These are phyloP conservation scores for Geoglossum cookeanum DNA, from an alignment of 2,329 filamentous ascomycete genomes.

Conservation along the genomic window DNA sequence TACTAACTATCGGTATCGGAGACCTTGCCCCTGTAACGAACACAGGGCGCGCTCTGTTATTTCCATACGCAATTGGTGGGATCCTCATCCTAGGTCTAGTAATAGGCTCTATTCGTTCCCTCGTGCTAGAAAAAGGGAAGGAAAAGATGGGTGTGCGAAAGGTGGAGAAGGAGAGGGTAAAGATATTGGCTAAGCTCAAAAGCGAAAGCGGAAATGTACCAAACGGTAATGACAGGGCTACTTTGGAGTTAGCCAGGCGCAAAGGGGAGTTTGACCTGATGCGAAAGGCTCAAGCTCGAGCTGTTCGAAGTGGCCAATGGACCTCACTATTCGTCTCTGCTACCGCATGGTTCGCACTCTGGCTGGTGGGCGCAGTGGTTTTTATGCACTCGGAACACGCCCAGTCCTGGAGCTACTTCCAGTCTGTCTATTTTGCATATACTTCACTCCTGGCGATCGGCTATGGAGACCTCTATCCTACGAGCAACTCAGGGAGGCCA, in stretches of 20 bases:
- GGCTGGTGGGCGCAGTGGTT: slow-evolving; percentile 30
- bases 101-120: slow-evolving; percentile 30
- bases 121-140: slow-evolving; percentile 31
- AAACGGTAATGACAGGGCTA: slow-evolving; percentile 13
- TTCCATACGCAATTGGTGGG: slow-evolving; percentile 35
- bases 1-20: slow-evolving; percentile 36
- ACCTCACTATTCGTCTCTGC: slow-evolving; percentile 22
- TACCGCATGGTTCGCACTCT: slow-evolving; percentile 20
- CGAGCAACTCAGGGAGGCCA: slow-evolving; percentile 30
- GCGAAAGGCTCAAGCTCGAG: slow-evolving; percentile 21
- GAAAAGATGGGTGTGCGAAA: slow-evolving; percentile 31
- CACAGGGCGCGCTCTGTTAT: slow-evolving; percentile 29
- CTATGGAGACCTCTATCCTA: slow-evolving; percentile 30
- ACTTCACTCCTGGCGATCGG: slow-evolving; percentile 34
- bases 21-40: slow-evolving; percentile 30
- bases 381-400: slow-evolving; percentile 28
- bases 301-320: slow-evolving; percentile 20
- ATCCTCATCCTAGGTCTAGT: slow-evolving; percentile 36
- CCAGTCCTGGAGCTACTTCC: slow-evolving; percentile 32
- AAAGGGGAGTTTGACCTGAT: slow-evolving; percentile 29
- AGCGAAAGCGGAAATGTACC: slow-evolving; percentile 15
- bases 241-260: slow-evolving; percentile 21
- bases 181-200: slow-evolving; percentile 22
- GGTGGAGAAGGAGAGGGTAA: slow-evolving; percentile 28
- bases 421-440: slow-evolving; percentile 33